Base-by-base conservation (phyloP, 306 rosid species). In the Ziziphus jujuba region DNA sequence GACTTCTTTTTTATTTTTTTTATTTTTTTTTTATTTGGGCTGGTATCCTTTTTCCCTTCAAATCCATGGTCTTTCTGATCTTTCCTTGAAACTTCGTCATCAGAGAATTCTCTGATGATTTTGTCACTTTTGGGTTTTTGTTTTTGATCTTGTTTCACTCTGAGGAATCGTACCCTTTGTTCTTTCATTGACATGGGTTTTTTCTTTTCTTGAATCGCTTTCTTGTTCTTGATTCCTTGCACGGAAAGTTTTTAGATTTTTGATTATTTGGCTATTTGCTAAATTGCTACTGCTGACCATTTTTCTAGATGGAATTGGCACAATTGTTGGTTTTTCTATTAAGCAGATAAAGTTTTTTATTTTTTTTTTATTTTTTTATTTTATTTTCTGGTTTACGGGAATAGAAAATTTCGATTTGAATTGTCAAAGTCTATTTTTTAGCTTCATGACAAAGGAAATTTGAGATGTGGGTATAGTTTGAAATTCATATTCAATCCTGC, bases 271-370 rank as follows among this genome's bases (percentile, higher is more conserved):
- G 65, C 61, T 61, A 20, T 60, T 49, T 35, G 60, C 34, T 53
- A 20, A n/a, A 15, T 31, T 59, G 59, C 66, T 45, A 19, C 33
- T 43, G n/a, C 49, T 24, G 25, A 17, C 48, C 9, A 5, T 65
- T 45, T 59, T 56, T 16, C 57, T 70, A 69, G 65, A 72, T 59
- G 9, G 57, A 72, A 68, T 79, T 76, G 65, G 44, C 48, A 35
- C 64, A 49, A 34, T 63, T 49, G 20, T 63, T 71, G 67, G 72
- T 16, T 56, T 66, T 66, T 49, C 28, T 58, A 21, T 56, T 63
- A 40, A 62, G 48, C 49, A 75, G 76, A 69, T 45, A 52, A 68
- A 33, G 62, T 65, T 60, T 51, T 3, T 49, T 7, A n/a, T n/a
- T n/a, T n/a, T n/a, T n/a, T n/a, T n/a, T n/a, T n/a, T n/a, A n/a